phyloP scores from a whole-genome alignment of 257 asterid genomes.

The Mitragyna speciosa region DNA sequence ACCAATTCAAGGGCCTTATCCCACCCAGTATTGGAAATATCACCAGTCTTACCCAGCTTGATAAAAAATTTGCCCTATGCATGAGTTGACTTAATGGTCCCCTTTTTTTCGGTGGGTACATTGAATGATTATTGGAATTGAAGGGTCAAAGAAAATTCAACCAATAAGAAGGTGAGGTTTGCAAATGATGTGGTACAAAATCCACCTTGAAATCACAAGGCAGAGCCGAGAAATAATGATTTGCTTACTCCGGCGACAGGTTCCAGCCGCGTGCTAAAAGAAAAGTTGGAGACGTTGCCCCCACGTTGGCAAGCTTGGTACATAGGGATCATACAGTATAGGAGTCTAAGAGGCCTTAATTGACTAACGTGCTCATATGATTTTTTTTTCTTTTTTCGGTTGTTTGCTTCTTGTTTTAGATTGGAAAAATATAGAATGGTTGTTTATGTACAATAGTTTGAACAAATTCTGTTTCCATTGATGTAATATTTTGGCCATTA shows the following conservation, averaged over 20 bases:
- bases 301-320: slow-evolving; percentile 61
- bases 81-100: too few relatives aligned
- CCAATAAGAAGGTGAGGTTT: slow-evolving; percentile 50
- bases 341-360: slow-evolving; percentile 33
- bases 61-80: too few relatives aligned
- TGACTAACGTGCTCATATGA: neutral
- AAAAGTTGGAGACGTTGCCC: slow-evolving; percentile 50
- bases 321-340: slow-evolving; percentile 51
- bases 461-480: too few relatives aligned
- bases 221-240: neutral
- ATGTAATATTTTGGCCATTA: too few relatives aligned
- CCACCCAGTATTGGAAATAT: slow-evolving; percentile 59
- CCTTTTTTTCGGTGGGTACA: neutral
- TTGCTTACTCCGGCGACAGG: neutral
- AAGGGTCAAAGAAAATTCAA: slow-evolving; percentile 29
- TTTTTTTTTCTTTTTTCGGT: too few relatives aligned
- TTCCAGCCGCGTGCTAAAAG: slow-evolving; percentile 10
- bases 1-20: slow-evolving; percentile 49
- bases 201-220: slow-evolving; percentile 1
- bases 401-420: too few relatives aligned
- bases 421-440: too few relatives aligned
- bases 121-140: slow-evolving; percentile 1
- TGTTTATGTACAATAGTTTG: too few relatives aligned
- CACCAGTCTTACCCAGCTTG: slow-evolving; percentile 45
- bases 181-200: slow-evolving; percentile 26